These are phyloP conservation scores for Phytophthora litchii DNA, from an alignment of 352 stramenopile species.

Conservation along the genomic window DNA sequence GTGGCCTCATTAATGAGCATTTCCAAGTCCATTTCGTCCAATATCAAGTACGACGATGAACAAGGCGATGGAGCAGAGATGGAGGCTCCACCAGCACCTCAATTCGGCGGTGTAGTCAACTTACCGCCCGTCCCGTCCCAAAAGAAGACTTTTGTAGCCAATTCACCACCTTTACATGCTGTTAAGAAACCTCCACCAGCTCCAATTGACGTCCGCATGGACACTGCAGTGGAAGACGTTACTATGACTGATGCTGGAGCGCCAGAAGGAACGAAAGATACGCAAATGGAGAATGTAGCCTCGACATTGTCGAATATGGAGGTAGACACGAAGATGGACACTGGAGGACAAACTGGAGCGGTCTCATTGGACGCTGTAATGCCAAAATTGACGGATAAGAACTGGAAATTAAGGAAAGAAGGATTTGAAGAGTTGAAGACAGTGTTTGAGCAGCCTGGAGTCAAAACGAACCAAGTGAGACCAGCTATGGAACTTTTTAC, in stretches of 20 bases:
- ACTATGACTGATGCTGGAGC: slow-evolving; percentile 25
- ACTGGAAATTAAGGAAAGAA: slow-evolving; percentile 89
- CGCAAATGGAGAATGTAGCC: slow-evolving; percentile 36
- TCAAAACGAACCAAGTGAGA: slow-evolving; percentile 49
- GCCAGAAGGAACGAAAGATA: slow-evolving; percentile 15
- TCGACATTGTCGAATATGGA: slow-evolving; percentile 37
- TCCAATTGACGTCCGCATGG: slow-evolving; percentile 14
- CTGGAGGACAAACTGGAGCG: background rate
- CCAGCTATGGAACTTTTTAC: slow-evolving; percentile 64
- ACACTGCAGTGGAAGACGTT: slow-evolving; percentile 27
- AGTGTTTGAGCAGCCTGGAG: slow-evolving; percentile 55
- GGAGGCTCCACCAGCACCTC: slow-evolving; percentile 30
- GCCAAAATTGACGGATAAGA: slow-evolving; percentile 76
- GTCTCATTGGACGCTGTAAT: slow-evolving; percentile 53
- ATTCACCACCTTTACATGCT: slow-evolving; percentile 41
- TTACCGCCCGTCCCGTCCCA: slow-evolving; percentile 45
- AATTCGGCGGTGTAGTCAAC: slow-evolving; percentile 42
- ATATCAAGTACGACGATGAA: slow-evolving; percentile 69
- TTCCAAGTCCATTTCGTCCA: slow-evolving; percentile 82
- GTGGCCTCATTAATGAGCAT: slow-evolving; percentile 78
- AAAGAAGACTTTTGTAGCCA: slow-evolving; percentile 38
- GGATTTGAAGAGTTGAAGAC: slow-evolving; percentile 78
- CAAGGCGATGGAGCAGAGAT: slow-evolving; percentile 33
- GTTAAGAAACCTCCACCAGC: slow-evolving; percentile 2
- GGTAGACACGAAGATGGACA: slow-evolving; percentile 17